These are phyloP conservation scores for Ceriops zippeliana DNA, from an alignment of 345 rosid genomes.

Conservation along the genomic window DNA sequence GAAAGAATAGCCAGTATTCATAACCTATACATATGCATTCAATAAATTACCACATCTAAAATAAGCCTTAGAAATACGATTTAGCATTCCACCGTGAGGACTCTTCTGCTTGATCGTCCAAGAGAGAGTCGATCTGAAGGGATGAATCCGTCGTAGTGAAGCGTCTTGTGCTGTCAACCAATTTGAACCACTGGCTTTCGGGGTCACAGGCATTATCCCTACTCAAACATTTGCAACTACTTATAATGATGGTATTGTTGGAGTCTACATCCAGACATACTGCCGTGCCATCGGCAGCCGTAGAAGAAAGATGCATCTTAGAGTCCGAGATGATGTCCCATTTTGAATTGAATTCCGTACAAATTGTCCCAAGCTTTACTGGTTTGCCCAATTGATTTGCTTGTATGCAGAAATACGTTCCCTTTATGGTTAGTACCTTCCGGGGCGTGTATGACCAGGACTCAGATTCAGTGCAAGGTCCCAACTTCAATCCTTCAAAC, in stretches of 20 bases:
- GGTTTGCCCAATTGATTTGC: constrained; percentile 37
- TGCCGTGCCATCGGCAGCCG: constrained; percentile 32
- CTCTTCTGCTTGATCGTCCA: constrained; percentile 16
- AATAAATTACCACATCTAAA: too few relatives aligned
- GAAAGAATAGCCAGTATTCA: too few relatives aligned
- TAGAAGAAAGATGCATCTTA: constrained; percentile 67
- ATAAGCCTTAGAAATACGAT: too few relatives aligned
- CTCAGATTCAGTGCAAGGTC: constrained; percentile 69
- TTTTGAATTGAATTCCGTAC: constrained; percentile 41
- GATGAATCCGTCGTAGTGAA: constrained; percentile 14
- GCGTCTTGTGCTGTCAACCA: constrained; percentile 53
- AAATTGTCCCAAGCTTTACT: constrained; percentile 43
- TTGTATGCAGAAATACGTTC: constrained; percentile 63
- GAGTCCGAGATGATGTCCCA: constrained; percentile 80
- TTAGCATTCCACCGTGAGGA: neutral
- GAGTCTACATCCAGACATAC: constrained; percentile 77
- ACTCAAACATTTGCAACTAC: constrained; percentile 51
- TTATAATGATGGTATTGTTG: constrained; percentile 36
- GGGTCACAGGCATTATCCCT: constrained; percentile 56
- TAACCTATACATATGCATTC: too few relatives aligned
- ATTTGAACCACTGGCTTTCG: constrained; percentile 73
- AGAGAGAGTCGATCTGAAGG: constrained; percentile 9
- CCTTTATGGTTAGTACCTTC: constrained; percentile 42
- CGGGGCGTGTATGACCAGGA: constrained; percentile 61
- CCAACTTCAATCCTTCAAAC: constrained; percentile 44